Percentiles rank a stretch among this genome's conserved stretches.
phyloP scores from a whole-genome alignment of 2,329 filamentous ascomycete species.

The Fusarium hostae region DNA sequence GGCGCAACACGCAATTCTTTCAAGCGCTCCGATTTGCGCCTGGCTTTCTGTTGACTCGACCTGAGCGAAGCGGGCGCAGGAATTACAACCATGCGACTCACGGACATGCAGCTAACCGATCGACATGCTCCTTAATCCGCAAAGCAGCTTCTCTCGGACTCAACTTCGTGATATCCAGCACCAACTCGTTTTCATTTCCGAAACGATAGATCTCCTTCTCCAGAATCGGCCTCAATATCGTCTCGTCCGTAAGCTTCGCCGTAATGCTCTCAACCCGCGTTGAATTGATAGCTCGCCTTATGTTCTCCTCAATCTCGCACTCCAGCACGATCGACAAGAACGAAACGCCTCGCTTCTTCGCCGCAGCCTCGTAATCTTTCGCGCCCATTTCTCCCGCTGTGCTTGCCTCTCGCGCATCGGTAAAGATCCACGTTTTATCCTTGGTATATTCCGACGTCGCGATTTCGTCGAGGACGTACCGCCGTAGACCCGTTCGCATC shows the following conservation, averaged over 20 bases:
- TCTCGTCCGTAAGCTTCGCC: background rate
- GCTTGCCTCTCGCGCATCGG: background rate
- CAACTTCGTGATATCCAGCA: background rate
- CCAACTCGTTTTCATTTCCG: rapidly evolving
- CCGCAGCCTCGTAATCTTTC: background rate
- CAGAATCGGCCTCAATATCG: background rate
- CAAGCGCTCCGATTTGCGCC: background rate
- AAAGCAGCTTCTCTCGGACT: background rate
- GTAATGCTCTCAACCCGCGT: rapidly evolving
- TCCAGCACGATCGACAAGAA: background rate
- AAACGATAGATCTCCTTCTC: background rate
- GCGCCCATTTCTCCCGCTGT: background rate
- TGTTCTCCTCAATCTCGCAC: background rate
- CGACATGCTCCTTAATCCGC: background rate
- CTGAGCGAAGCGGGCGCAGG: background rate
- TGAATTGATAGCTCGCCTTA: rapidly evolving
- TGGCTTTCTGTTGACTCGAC: background rate
- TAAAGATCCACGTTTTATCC: background rate
- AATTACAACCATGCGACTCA: background rate
- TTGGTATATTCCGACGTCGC: background rate
- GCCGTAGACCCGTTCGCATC: background rate
- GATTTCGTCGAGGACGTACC: background rate
- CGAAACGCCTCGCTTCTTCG: background rate
- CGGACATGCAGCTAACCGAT: background rate
- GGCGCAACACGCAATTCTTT: background rate